phyloP scores from a whole-genome alignment of 2,329 filamentous ascomycete species.

The Pseudogymnoascus sp. region DNA sequence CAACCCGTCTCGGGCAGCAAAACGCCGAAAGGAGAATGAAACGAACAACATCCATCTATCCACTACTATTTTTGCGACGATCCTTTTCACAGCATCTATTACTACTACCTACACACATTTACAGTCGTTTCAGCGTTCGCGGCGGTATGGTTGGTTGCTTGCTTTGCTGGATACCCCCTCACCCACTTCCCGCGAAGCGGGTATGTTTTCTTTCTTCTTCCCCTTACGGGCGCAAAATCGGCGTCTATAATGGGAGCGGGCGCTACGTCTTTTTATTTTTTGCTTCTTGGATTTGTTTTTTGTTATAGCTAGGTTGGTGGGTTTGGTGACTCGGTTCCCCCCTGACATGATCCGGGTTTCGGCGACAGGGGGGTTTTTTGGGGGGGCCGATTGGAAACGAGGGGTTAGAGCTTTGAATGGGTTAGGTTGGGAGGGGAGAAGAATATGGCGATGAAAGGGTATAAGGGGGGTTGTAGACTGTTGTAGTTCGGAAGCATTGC shows the following conservation, averaged over 20 bases:
- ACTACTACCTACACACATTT: neutral
- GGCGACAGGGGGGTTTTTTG: neutral
- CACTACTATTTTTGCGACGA: neutral
- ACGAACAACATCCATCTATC: neutral
- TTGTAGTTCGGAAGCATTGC: neutral
- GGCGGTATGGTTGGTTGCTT: neutral
- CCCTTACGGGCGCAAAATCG: neutral
- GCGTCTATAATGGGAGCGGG: constrained; percentile 1
- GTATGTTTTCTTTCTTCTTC: neutral
- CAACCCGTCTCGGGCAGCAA: neutral
- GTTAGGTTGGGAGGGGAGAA: neutral
- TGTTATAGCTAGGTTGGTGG: neutral
- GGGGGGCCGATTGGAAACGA: neutral
- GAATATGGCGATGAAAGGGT: neutral
- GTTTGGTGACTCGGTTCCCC: neutral
- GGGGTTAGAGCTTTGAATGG: neutral
- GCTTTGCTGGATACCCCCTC: neutral
- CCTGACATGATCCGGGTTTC: neutral
- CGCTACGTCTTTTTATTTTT: neutral
- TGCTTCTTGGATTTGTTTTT: neutral
- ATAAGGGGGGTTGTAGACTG: neutral
- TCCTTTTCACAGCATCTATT: neutral
- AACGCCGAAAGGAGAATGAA: neutral
- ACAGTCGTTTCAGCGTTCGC: constrained; percentile 4
- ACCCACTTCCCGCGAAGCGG: neutral